A percentile compares a stretch with the other conserved stretches of the same genome.
These are phyloP conservation scores for Pugionium cornutum DNA, from an alignment of 345 rosid genomes.

Conservation along the genomic window DNA sequence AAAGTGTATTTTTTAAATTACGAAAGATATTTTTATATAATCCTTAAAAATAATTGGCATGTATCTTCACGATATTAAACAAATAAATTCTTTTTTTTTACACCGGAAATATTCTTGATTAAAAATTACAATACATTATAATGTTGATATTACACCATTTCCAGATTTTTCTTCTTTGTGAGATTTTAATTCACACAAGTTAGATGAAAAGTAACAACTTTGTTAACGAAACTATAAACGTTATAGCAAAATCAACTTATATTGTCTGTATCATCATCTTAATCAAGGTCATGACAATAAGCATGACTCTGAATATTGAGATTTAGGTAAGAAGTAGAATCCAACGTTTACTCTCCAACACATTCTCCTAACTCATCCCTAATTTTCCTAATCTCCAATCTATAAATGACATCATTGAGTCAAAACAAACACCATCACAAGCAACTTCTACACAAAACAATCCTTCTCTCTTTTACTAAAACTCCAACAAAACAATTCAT, in stretches of 20 bases:
- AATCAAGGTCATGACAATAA: background rate
- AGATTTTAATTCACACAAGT: background rate
- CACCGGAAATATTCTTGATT: too few relatives aligned
- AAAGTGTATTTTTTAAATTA: too few relatives aligned
- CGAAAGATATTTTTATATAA: too few relatives aligned
- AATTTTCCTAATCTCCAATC: too few relatives aligned
- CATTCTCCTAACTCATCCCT: too few relatives aligned
- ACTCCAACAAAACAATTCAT: background rate
- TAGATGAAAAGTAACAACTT: conserved; percentile 1
- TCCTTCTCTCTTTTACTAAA: too few relatives aligned
- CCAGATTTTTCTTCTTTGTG: background rate
- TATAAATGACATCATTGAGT: too few relatives aligned
- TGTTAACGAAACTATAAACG: background rate
- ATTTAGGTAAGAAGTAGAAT: background rate
- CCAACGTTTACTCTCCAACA: background rate
- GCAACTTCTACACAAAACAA: too few relatives aligned
- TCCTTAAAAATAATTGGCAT: too few relatives aligned
- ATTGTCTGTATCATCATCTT: background rate
- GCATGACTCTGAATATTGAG: background rate
- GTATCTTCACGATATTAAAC: too few relatives aligned
- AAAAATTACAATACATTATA: background rate
- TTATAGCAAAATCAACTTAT: background rate
- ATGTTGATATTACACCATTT: conserved; percentile 4
- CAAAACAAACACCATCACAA: background rate
- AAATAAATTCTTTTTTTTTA: too few relatives aligned